Conservation (phyloP, 2,329 filamentous ascomycete genomes). For the Ceratocystiopsis brevicomis region DNA sequence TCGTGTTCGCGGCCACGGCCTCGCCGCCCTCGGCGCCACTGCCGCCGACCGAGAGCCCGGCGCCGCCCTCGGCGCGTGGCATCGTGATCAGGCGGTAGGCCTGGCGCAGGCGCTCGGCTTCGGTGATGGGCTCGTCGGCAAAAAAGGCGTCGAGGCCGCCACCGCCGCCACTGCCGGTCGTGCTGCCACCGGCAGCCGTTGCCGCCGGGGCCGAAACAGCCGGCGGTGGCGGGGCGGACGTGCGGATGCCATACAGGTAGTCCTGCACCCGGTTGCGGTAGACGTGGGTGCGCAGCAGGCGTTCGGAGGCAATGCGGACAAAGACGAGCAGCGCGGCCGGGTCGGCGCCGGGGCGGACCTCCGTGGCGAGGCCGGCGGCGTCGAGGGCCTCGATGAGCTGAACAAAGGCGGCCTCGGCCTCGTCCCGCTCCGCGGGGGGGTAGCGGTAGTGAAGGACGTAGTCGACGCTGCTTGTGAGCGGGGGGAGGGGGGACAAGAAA, state of each 20-base stretch:
- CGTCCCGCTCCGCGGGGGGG: constrained; percentile 27
- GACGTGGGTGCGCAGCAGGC: constrained; percentile 58
- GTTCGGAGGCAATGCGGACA: constrained; percentile 56
- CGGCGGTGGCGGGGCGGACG: constrained; percentile 38
- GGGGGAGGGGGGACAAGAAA: not conserved
- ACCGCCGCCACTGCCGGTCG: constrained; percentile 20
- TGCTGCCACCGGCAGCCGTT: no score
- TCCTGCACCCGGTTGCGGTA: constrained; percentile 80
- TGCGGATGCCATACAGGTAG: constrained; percentile 78
- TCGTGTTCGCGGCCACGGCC: not conserved
- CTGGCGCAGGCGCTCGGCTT: constrained; percentile 73
- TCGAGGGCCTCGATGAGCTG: constrained; percentile 59
- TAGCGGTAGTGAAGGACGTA: constrained; percentile 73
- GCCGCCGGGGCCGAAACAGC: no score
- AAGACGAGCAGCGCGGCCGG: constrained; percentile 64
- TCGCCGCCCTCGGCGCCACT: constrained; percentile 11
- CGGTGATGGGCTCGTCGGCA: constrained; percentile 56
- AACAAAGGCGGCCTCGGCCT: constrained; percentile 58
- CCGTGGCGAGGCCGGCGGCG: constrained; percentile 63
- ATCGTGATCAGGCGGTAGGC: constrained; percentile 73
- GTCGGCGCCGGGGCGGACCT: constrained; percentile 60
- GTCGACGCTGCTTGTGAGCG: constrained; percentile 43
- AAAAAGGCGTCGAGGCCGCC: constrained; percentile 39
- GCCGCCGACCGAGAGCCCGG: constrained; percentile 35
- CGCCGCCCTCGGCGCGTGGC: constrained; percentile 54